A percentile compares a stretch with the other conserved stretches of the same genome.
Conservation (phyloP, 2,329 filamentous ascomycete species). For the Bipolaris zeicola region DNA sequence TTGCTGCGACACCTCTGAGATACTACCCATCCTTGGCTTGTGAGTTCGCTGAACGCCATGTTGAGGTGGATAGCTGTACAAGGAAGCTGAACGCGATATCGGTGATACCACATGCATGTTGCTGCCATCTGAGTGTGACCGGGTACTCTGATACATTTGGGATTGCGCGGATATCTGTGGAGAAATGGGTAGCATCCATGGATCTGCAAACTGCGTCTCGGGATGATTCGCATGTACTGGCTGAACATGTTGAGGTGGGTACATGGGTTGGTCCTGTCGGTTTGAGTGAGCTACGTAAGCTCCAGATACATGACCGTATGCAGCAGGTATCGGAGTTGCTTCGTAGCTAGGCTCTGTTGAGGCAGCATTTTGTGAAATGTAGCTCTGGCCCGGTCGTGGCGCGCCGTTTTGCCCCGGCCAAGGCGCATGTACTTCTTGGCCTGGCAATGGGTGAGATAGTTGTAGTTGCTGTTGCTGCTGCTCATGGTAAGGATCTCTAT, state of each 20-base stretch:
- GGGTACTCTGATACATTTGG: conserved; percentile 26
- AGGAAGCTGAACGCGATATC: conserved; percentile 31
- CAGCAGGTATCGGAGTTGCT: conserved; percentile 44
- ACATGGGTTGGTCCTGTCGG: conserved; percentile 20
- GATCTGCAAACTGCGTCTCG: conserved; percentile 34
- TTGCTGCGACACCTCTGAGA: conserved; percentile 37
- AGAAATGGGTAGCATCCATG: conserved; percentile 38
- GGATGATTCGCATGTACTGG: conserved; percentile 17
- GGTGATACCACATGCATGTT: conserved; percentile 40
- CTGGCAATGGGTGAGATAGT: background rate
- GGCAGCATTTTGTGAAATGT: conserved; percentile 20
- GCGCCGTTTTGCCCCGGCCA: conserved; percentile 16
- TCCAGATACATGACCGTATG: conserved; percentile 42
- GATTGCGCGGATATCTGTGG: conserved; percentile 43
- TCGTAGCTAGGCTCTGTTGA: conserved; percentile 41
- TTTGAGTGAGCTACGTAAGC: conserved; percentile 36
- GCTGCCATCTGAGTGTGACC: conserved; percentile 38
- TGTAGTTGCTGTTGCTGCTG: conserved; percentile 13
- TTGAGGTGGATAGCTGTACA: conserved; percentile 14
- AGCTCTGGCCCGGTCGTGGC: conserved; percentile 25
- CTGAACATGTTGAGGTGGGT: conserved; percentile 16
- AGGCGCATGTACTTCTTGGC: conserved; percentile 3
- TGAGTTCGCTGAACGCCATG: conserved; percentile 27
- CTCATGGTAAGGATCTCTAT: conserved; percentile 6
- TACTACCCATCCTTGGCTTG: conserved; percentile 45